Evolutionary conservation across 1,284 basidiomycete genomes (phyloP).

Genomic region (Termitomyces sp.): DNA sequence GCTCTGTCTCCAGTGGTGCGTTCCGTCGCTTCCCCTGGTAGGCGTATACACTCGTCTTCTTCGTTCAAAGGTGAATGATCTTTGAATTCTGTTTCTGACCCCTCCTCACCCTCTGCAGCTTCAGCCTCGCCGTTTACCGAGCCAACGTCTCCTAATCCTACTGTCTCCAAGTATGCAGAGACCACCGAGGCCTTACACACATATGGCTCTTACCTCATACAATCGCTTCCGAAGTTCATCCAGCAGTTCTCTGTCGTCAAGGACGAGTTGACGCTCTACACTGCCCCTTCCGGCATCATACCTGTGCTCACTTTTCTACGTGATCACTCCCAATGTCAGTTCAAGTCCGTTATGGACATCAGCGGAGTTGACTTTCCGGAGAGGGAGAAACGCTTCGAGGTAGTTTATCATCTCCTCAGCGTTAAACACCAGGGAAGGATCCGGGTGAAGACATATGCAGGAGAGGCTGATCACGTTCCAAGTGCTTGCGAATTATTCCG

Average conservation of each 20-base stretch:
- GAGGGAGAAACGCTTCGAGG: slow-evolving; percentile 91
- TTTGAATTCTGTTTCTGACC: neutral
- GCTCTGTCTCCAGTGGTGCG: slow-evolving; percentile 20
- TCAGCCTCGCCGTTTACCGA: slow-evolving; percentile 81
- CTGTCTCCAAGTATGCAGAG: slow-evolving; percentile 62
- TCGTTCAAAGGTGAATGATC: slow-evolving; percentile 40
- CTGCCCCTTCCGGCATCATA: slow-evolving; percentile 78
- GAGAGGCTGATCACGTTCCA: slow-evolving; percentile 93
- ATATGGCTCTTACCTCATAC: slow-evolving; percentile 87
- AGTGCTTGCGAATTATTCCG: slow-evolving; percentile 78
- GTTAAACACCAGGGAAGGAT: slow-evolving; percentile 75
- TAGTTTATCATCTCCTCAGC: slow-evolving; percentile 94
- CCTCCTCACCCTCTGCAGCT: slow-evolving; percentile 31
- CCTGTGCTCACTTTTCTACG: slow-evolving; percentile 91
- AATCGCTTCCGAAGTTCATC: slow-evolving; percentile 90
- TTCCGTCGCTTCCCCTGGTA: slow-evolving; percentile 16
- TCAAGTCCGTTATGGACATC: slow-evolving; percentile 91
- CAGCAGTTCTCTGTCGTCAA: slow-evolving; percentile 98
- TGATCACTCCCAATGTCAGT: slow-evolving; percentile 96
- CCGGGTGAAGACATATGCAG: slow-evolving; percentile 96
- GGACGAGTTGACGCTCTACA: slow-evolving; percentile 92
- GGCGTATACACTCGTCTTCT: slow-evolving; percentile 40
- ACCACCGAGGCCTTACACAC: slow-evolving; percentile 76
- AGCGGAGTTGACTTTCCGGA: slow-evolving; percentile 96
- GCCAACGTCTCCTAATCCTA: slow-evolving; percentile 81